phyloP scores from a whole-genome alignment of 768 basidiomycete species.

The Paxillus involutus region DNA sequence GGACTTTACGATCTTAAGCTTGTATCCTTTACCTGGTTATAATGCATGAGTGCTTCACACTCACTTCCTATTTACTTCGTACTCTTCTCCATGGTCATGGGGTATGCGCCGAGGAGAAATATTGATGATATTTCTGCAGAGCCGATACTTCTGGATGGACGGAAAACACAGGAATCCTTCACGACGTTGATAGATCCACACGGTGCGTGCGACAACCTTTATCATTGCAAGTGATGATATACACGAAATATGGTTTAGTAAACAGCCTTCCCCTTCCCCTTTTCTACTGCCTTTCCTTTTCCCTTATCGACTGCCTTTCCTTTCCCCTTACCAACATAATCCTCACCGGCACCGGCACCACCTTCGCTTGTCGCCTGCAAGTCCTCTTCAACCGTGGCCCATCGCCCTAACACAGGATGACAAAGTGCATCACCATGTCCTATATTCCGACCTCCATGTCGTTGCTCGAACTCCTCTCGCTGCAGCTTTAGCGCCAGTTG shows the following conservation, averaged over 20 bases:
- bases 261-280: background rate
- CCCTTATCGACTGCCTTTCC: background rate
- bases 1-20: background rate
- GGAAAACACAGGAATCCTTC: no score
- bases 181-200: no score
- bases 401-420: background rate
- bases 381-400: background rate
- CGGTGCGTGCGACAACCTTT: no score
- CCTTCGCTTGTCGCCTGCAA: background rate
- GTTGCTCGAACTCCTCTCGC: background rate
- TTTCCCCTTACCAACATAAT: background rate
- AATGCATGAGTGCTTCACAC: no score
- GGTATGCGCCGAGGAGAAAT: no score
- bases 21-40: constrained; percentile 12
- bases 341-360: no score
- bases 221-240: no score
- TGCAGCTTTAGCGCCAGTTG: background rate
- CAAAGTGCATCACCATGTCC: background rate
- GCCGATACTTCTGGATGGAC: no score
- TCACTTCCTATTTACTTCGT: no score
- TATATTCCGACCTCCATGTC: background rate
- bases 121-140: no score
- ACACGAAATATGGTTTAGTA: no score
- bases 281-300: background rate
- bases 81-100: no score